Evolutionary conservation across 2,329 filamentous ascomycete genomes (phyloP), one percentile per base, ranked within the genome.

Genomic region (Colletotrichum sp.): DNA sequence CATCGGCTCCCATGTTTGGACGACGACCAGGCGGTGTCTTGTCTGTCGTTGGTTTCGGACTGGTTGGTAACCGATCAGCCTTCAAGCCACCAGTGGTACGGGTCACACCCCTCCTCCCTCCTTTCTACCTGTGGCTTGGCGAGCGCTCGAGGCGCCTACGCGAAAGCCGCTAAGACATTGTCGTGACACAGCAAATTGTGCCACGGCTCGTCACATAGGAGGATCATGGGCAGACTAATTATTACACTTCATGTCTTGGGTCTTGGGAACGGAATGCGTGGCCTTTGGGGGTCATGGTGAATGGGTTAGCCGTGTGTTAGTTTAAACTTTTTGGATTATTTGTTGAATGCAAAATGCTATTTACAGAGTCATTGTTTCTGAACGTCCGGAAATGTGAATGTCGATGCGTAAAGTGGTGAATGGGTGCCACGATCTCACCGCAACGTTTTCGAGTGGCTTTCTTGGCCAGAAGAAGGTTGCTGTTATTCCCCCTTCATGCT

Each of bases 21-120:
- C 28, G 36, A 66, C 52, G n/a, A 65, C 32, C 13, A 16, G 18
- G 63, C 52, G 34, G 60, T 65, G 39, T 49, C 39, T 60, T 62
- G 72, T 67, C 52, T 44, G 72, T 32, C 36, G 10, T 70, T 68
- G 57, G 73, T 73, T 67, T 73, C 69, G 73, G 63, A 59, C 62
- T 76, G 32, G 28, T 39, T 64, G 60, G 36, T 18, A 16, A n/a
- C 69, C 63, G 69, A 68, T n/a, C 52, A 12, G 36, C 24, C 30
- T 66, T 24, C 69, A 63, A 76, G 69, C 73, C 69, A 76, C 73
- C 57, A 16, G 55, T 9, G 18, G 36, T 63, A 72, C 59, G 44
- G 28, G 18, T 15, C 18, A 71, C 34, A 24, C 15, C 44, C 15
- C 44, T 55, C 39, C 55, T 28, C 13, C 26, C 34, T n/a, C 24